These are phyloP conservation scores for Gastrodia elata DNA, from an alignment of 106 monocot genomes.

Conservation along the genomic window DNA sequence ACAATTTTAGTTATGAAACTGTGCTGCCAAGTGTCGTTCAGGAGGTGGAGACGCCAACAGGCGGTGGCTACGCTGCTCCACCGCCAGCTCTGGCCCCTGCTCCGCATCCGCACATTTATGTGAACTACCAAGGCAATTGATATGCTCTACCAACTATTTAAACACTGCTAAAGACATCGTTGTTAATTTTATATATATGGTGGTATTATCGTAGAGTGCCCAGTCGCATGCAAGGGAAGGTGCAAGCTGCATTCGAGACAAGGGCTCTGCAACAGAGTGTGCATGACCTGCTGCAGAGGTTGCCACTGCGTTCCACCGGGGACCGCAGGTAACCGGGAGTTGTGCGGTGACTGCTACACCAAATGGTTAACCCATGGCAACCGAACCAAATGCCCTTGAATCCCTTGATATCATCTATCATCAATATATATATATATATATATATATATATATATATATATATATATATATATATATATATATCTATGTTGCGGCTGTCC, in stretches of 20 bases:
- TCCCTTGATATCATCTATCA: too few species aligned
- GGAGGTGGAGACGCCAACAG: background rate
- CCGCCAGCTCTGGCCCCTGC: conserved; percentile 14
- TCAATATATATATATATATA: too few species aligned
- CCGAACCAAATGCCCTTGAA: conserved; percentile 65
- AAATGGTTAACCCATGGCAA: conserved; percentile 51
- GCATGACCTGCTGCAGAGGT: conserved; percentile 57
- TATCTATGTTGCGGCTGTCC: too few species aligned
- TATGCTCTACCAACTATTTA: too few species aligned
- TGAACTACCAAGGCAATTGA: conserved; percentile 3
- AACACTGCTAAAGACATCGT: background rate
- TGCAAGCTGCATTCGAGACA: conserved; percentile 55
- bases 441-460: too few species aligned
- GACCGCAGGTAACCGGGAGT: conserved; percentile 44
- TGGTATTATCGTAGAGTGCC: conserved; percentile 25
- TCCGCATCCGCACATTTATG: conserved; percentile 13
- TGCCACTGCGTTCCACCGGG: conserved; percentile 77
- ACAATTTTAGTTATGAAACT: background rate
- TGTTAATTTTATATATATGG: background rate
- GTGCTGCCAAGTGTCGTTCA: background rate
- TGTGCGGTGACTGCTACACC: conserved; percentile 52
- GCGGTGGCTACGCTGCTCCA: background rate
- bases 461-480: too few species aligned
- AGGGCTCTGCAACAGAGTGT: conserved; percentile 58
- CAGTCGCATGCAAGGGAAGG: conserved; percentile 24